Base-by-base conservation (phyloP, 805 yeast species). In the Vanderwaltozyma yarrowii region DNA sequence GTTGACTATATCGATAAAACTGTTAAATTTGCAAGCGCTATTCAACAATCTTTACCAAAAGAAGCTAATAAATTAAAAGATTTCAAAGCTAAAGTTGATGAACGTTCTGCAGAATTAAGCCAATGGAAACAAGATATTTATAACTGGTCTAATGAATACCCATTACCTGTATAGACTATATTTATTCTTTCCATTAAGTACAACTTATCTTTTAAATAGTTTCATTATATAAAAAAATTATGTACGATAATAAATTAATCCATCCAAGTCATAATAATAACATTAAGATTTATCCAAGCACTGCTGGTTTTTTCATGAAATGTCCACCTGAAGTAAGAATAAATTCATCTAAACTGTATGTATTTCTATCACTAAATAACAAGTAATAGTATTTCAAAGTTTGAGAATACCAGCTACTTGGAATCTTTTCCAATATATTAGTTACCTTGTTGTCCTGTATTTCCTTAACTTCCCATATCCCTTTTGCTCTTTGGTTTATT, bases 21-120 rank as follows among this genome's bases (percentile, higher is more conserved):
- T 33, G 92, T 87, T 45, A 60, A 70, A 51, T 76, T 76, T 58
- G 87, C 96, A 42, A 73, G 73, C 62, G 70, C 74, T 48, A 71
- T 81, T 48, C 97, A 92, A 71, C 65, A 71, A 42, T 66, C 71
- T 47, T 74, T 89, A 59, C 96, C 97, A 58, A 75, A 75, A 66
- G 95, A 84, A 45, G 95, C 95, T 45, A 88, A 89, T 74, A 87
- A 80, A 70, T 78, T 92, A 62, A 89, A 86, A 74, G 97, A 92
- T 65, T 92, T 87, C 78, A 92, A 89, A 74, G 79, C 79, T 50
- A 76, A 75, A 61, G 77, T 86, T 47, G 72, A 75, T 54, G 73
- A 74, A 46, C 86, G 85, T 47, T 75, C 80, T 45, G 82, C 75
- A 40, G 83, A 79, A 59, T 70, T 88, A 52, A 62, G 66, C 42